Percentiles rank a stretch among this genome's conserved stretches.
These are phyloP conservation scores for Massariosphaeria phaeospora DNA, from an alignment of 495 filamentous ascomycete species.

Conservation along the genomic window DNA sequence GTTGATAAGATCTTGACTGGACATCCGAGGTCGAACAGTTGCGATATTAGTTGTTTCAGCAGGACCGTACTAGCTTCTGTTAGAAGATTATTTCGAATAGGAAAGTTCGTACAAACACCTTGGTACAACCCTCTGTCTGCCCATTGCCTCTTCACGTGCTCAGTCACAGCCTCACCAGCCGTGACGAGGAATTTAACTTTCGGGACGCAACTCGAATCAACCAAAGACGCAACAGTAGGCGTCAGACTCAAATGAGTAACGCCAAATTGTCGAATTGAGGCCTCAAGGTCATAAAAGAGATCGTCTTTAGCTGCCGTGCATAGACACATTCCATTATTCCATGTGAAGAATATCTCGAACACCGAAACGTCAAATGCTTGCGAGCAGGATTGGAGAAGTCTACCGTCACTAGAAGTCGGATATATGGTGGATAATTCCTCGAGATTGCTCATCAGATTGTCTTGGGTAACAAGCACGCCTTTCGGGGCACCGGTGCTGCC, in stretches of 20 bases:
- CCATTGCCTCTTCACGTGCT: slow-evolving; percentile 62
- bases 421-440: slow-evolving; percentile 56
- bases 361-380: slow-evolving; percentile 74
- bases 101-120: slow-evolving; percentile 42
- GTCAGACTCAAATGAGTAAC: slow-evolving; percentile 76
- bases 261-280: slow-evolving; percentile 49
- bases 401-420: slow-evolving; percentile 45
- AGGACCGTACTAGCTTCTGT: slow-evolving; percentile 57
- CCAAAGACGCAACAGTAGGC: slow-evolving; percentile 65
- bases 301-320: slow-evolving; percentile 63
- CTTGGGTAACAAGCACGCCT: slow-evolving; percentile 63
- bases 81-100: background rate
- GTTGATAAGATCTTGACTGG: slow-evolving; percentile 45
- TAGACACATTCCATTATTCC: slow-evolving; percentile 66
- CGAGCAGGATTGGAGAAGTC: slow-evolving; percentile 66
- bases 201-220: slow-evolving; percentile 59
- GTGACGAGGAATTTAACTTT: slow-evolving; percentile 62
- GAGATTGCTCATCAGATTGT: slow-evolving; percentile 65
- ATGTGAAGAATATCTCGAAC: slow-evolving; percentile 76
- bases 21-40: slow-evolving; percentile 52
- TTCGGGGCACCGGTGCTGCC: slow-evolving; percentile 65
- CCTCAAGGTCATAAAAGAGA: slow-evolving; percentile 60
- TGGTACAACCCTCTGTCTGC: slow-evolving; percentile 60
- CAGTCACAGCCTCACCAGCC: slow-evolving; percentile 65
- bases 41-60: slow-evolving; percentile 73